Conservation (phyloP, 768 basidiomycete species). For the Chalciporus sphaerocephalus region DNA sequence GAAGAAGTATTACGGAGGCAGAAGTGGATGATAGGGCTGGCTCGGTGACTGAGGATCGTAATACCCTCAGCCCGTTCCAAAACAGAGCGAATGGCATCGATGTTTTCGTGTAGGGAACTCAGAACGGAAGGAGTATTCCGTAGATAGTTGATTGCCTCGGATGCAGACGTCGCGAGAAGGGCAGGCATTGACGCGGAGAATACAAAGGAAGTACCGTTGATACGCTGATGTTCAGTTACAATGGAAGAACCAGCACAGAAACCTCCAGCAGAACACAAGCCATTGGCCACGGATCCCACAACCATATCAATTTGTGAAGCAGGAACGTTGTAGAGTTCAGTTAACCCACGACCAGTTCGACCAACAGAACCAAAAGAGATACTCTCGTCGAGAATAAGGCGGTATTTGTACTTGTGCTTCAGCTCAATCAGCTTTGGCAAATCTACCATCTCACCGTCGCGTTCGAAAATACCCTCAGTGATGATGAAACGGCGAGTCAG, state of each 20-base stretch:
- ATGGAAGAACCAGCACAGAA: constrained; percentile 88
- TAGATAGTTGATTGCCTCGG: constrained; percentile 79
- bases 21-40: constrained; percentile 87
- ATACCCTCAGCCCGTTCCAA: constrained; percentile 81
- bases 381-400: constrained; percentile 89
- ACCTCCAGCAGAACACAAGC: constrained; percentile 80
- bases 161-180: constrained; percentile 81
- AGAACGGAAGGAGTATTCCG: constrained; percentile 73
- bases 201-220: constrained; percentile 93
- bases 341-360: constrained; percentile 88
- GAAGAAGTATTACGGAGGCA: constrained; percentile 43
- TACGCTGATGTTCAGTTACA: constrained; percentile 91
- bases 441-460: constrained; percentile 89
- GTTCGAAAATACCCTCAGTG: constrained; percentile 95
- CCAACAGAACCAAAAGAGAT: constrained; percentile 93
- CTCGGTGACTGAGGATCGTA: constrained; percentile 78
- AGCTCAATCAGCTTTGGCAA: constrained; percentile 90
- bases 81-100: constrained; percentile 68
- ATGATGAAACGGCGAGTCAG: constrained; percentile 92
- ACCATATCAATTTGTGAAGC: constrained; percentile 91
- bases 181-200: constrained; percentile 95
- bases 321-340: constrained; percentile 90
- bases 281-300: constrained; percentile 84
- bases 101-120: constrained; percentile 73
- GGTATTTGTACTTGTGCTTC: constrained; percentile 93